Percentiles rank a stretch among this genome's conserved stretches.
Conservation (phyloP, 148 eudicot genomes). For the Spergularia marina region DNA sequence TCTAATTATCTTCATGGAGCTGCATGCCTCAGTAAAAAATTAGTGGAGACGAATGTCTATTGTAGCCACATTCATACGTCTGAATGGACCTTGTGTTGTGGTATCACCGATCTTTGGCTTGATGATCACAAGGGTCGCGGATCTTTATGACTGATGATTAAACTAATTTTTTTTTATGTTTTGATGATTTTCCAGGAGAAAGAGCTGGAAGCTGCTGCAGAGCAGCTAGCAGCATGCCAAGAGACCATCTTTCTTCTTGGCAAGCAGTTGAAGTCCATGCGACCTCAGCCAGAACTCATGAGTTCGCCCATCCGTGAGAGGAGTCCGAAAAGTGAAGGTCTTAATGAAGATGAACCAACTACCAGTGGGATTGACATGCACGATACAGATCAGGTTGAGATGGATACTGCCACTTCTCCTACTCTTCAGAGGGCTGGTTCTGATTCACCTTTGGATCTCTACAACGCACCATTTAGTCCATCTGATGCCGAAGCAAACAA, state of each 20-base stretch:
- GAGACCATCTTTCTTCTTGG: constrained; percentile 84
- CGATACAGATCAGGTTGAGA: constrained; percentile 38
- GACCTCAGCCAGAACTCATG: constrained; percentile 54
- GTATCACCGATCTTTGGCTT: background rate
- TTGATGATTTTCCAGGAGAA: constrained; percentile 46
- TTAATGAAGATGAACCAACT: constrained; percentile 54
- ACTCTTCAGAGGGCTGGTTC: constrained; percentile 46
- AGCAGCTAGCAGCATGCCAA: constrained; percentile 87
- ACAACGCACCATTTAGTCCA: constrained; percentile 46
- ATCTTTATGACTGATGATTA: background rate
- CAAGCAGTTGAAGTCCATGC: constrained; percentile 64
- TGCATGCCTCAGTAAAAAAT: background rate
- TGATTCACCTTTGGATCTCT: constrained; percentile 49
- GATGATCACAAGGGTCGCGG: too few relatives aligned
- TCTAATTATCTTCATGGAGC: background rate
- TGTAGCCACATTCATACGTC: background rate
- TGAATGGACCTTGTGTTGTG: background rate
- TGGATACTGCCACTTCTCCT: constrained; percentile 37
- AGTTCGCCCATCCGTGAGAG: constrained; percentile 45
- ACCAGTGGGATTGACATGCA: constrained; percentile 40
- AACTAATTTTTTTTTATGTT: background rate
- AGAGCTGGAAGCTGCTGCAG: constrained; percentile 82
- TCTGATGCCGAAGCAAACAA: constrained; percentile 51
- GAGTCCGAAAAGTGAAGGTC: constrained; percentile 36
- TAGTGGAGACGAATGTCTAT: background rate